Evolutionary conservation across 169 alveolate genomes (phyloP), one percentile per base, ranked within the genome.

Genomic region (Amoebophrya sp.): DNA sequence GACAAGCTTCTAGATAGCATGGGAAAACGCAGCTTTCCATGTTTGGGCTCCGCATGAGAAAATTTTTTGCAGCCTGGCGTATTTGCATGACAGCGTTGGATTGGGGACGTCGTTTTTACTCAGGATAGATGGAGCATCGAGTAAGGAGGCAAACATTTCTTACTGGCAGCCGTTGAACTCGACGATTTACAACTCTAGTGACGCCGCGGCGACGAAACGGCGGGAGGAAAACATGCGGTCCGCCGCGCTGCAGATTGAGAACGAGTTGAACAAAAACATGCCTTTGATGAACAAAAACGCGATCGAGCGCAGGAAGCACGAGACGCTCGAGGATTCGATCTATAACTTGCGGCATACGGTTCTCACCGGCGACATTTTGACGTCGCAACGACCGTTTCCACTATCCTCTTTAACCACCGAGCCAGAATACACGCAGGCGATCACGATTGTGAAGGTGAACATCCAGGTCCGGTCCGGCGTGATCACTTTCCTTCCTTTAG

Each of bases 341-440:
- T 66, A 66, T 25, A 66, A 66, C 83, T 25, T 66, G 83, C 83
- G 83, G 7, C 83, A 66, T 25, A 66, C 83, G 38, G 83, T 66
- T 18, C 32, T 66, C 35, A 66, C 83, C 10, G 83, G 83, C 7
- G 83, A 66, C 32, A 25, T 66, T 2, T 7, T 18, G 32, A 66
- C 83, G 2, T 66, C 83, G 83, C 83, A 2, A 25, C 2, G 7
- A 0, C 83, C 83, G 83, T 66, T 66, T 25, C n/a, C n/a, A n/a
- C n/a, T n/a, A n/a, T n/a, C n/a, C n/a, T n/a, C n/a, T n/a, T n/a
- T n/a, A n/a, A n/a, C n/a, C n/a, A 7, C 32, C 32, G 29, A 18
- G 1, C 1, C 1, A 2, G 38, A 66, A 25, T 66, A 7, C 83
- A 66, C 83, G 83, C 83, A 66, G 35, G 83, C 83, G 35, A 25